Base-by-base conservation (phyloP, 495 filamentous ascomycete species). In the Aspergillus homomorphus region DNA sequence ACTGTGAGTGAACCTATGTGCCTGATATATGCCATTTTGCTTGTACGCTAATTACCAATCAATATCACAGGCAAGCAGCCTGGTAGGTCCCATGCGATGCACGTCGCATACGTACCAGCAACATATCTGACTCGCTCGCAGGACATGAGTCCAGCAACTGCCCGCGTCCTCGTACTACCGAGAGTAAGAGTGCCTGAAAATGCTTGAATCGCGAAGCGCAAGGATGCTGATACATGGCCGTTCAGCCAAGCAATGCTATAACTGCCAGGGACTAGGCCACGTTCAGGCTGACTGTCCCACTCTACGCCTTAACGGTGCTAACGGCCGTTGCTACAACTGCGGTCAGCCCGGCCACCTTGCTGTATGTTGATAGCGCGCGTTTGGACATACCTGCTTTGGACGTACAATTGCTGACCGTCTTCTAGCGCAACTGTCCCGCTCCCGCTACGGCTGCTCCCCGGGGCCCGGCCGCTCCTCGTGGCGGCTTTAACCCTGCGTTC, bases 231-330 rank as follows among this genome's bases (percentile, higher is more conserved):
- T 59, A 45, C 58, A 51, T 61, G 51, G 53, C 30, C 50, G 50
- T 67, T 54, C 65, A 87, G 84, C 90, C 43, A 99, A 99, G 85
- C 95, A 99, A 79, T 99, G 95, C 85, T 99, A 99, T 73, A 94
- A 98, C 79, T 99, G 95, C 82, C 94, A 98, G 77, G 95, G 95
- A 38, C 82, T 97, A 59, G 95, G 95, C 57, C 95, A 99, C 71
- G 94, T 99, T 67, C 95, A 99, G 79, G 95, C 95, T 61, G 95
- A 98, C 73, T 99, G 95, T 83, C 95, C 95, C 60, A 99, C 95
- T 52, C 83, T 98, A 57, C 91, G 95, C 67, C 78, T 99, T 59
- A 96, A 88, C 71, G 90, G 90, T 62, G 85, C 86, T 56, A 87
- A 85, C 67, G 89, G 90, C 56, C 89, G 92, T 54, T 99, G 95